A percentile compares a stretch with the other conserved stretches of the same genome.
Evolutionary conservation across 2,329 filamentous ascomycete genomes (phyloP).

Genomic region (Cadophora sp.): DNA sequence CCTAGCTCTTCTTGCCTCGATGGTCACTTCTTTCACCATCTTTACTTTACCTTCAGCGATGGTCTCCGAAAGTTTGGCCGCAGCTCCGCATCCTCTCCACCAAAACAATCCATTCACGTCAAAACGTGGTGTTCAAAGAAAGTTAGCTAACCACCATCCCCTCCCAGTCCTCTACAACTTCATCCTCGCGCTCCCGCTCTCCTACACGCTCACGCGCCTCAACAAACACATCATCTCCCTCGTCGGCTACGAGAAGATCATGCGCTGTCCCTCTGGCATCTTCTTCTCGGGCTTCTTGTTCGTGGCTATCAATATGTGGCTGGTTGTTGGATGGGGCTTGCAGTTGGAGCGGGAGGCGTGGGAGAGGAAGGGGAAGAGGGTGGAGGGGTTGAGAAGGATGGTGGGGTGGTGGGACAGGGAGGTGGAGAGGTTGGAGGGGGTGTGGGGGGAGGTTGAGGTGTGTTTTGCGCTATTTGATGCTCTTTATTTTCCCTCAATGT

Average conservation of each 20-base stretch:
- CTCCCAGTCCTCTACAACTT: slow-evolving; percentile 25
- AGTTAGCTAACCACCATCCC: too few species aligned
- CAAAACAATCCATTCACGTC: too few species aligned
- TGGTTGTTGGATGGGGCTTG: slow-evolving; percentile 6
- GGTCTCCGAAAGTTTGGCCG: too few species aligned
- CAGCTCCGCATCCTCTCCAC: too few species aligned
- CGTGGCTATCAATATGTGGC: not conserved
- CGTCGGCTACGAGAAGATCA: slow-evolving; percentile 28
- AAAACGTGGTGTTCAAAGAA: too few species aligned
- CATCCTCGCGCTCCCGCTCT: slow-evolving; percentile 25
- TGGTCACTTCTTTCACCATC: too few species aligned
- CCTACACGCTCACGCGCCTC: slow-evolving; percentile 20
- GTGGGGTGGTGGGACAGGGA: slow-evolving; percentile 25
- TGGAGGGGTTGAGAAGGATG: slow-evolving; percentile 20
- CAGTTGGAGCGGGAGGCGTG: slow-evolving; percentile 15
- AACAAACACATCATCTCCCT: not conserved
- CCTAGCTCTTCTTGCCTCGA: not conserved
- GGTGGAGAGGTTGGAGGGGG: slow-evolving; percentile 22
- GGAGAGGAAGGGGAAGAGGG: slow-evolving; percentile 10
- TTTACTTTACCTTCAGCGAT: too few species aligned
- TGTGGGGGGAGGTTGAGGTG: not conserved
- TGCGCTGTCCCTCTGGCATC: slow-evolving; percentile 20
- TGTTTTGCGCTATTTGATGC: too few species aligned
- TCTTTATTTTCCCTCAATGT: too few species aligned
- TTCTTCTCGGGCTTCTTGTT: slow-evolving; percentile 5